Percentiles rank a stretch among this genome's conserved stretches.
Evolutionary conservation across 2,329 filamentous ascomycete genomes (phyloP).

Genomic region (Plectosphaerella plurivora): DNA sequence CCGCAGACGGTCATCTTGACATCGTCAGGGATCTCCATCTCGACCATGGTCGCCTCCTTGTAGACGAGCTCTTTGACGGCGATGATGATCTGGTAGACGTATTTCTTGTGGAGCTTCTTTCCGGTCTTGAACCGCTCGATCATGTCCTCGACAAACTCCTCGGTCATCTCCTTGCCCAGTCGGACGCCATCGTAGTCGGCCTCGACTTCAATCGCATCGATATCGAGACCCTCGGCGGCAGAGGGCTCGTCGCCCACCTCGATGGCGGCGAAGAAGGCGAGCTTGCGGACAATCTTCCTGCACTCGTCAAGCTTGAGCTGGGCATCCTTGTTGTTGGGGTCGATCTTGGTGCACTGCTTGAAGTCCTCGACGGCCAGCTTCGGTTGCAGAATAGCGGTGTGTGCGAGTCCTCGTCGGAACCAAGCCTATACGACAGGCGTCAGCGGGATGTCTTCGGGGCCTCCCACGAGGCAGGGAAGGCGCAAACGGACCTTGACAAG

Average conservation of each 20-base stretch:
- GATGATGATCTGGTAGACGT: conserved; percentile 93
- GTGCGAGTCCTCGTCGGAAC: conserved; percentile 87
- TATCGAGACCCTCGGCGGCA: conserved; percentile 82
- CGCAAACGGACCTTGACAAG: conserved; percentile 73
- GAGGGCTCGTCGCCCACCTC: conserved; percentile 90
- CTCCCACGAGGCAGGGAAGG: not conserved
- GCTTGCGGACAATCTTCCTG: conserved; percentile 87
- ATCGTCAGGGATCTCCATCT: conserved; percentile 75
- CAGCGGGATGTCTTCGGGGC: conserved; percentile 4
- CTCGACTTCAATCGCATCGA: conserved; percentile 82
- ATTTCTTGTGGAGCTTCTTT: conserved; percentile 94
- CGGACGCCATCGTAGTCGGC: conserved; percentile 78
- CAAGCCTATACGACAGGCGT: conserved; percentile 60
- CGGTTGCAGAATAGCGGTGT: conserved; percentile 85
- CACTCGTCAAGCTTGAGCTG: conserved; percentile 88
- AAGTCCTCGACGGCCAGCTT: conserved; percentile 89
- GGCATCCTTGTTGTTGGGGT: conserved; percentile 84
- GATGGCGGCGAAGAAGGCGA: conserved; percentile 92
- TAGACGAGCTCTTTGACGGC: conserved; percentile 87
- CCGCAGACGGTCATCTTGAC: conserved; percentile 89
- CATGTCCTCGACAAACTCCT: conserved; percentile 98
- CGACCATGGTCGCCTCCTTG: conserved; percentile 94
- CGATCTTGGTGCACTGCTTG: conserved; percentile 82
- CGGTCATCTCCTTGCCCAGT: conserved; percentile 80
- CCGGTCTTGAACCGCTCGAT: conserved; percentile 91